phyloP scores from a whole-genome alignment of 2,329 filamentous ascomycete species.

The Geosmithia morbida region DNA sequence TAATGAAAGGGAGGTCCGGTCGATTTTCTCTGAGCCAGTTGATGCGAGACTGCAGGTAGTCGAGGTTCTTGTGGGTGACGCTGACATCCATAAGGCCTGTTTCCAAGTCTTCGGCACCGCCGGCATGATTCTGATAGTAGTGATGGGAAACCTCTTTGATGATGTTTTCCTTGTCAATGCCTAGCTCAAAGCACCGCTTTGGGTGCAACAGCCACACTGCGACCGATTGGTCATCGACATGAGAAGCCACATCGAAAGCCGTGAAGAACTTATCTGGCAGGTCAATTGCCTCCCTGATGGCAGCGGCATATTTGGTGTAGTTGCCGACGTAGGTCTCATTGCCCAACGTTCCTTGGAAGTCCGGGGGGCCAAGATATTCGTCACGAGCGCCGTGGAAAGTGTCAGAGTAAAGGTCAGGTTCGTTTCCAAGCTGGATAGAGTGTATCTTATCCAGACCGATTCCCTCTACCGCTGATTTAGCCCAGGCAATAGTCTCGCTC shows the following conservation, averaged over 20 bases:
- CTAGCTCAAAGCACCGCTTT: conserved; percentile 4
- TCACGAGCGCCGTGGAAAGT: conserved; percentile 6
- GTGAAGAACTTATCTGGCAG: conserved; percentile 17
- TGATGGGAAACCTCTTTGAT: conserved; percentile 21
- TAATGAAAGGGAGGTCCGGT: conserved; percentile 15
- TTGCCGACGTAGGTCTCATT: conserved; percentile 20
- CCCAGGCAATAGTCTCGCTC: conserved; percentile 18
- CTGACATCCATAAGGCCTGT: conserved; percentile 11
- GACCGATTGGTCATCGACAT: conserved; percentile 3
- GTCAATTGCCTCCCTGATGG: conserved; percentile 11
- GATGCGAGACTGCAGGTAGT: conserved; percentile 14
- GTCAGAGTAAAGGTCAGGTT: conserved; percentile 15
- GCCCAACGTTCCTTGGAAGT: conserved; percentile 15
- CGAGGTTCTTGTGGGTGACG: conserved; percentile 8
- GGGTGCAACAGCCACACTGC: conserved; percentile 1
- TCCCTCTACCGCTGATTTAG: conserved; percentile 11
- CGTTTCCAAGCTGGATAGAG: conserved; percentile 20
- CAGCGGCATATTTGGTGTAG: conserved; percentile 16
- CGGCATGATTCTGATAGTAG: conserved; percentile 19
- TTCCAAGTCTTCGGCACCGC: conserved; percentile 12
- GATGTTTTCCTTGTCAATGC: conserved; percentile 15
- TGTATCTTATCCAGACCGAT: conserved; percentile 18
- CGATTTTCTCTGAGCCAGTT: conserved; percentile 15
- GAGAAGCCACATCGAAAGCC: conserved; percentile 17
- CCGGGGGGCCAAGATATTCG: conserved; percentile 13